Base-by-base conservation (phyloP, 805 yeast species). In the Saturnispora bothae region DNA sequence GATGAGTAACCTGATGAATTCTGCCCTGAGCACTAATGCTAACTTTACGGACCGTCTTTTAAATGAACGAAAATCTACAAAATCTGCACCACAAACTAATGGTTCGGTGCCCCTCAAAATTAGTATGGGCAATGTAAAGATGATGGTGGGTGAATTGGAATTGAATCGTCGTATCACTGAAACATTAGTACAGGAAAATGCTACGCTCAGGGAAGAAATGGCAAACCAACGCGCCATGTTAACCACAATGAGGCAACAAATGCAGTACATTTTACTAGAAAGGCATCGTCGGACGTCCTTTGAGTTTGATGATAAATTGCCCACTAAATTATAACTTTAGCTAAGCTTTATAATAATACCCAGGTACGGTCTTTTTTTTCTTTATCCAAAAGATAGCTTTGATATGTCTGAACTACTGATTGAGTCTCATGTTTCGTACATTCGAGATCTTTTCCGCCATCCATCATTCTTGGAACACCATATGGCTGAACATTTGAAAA, bases 401-500 rank as follows among this genome's bases (percentile, higher is more conserved):
- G 2, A 33, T n/a, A 21, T 38, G 40, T 19, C 35, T 7, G n/a
- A 33, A 18, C 35, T 47, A 13, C 31, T 47, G 17, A 32, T 40
- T 15, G 45, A 48, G 1, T 15, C 74, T 49, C 89, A 81, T 52
- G 64, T 78, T 16, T 53, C 58, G 16, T 81, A 76, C 54, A 66
- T 81, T 23, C 61, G 65, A 40, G 57, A 72, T 1, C 58, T 80
- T 31, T 78, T 78, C 47, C 59, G 66, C 34, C 64, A 69, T 44
- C 64, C 70, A 39, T 68, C 76, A 54, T 70, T 79, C 53, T 63
- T 76, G 21, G 86, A 81, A 49, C 88, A 85, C 59, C 85, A 95
- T 92, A 59, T 88, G 36, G 73, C 84, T 9, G 97, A 92, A 51
- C 97, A 92, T 56, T 64, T 92, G 35, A 68, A 96, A 23, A 59